Percentiles rank a stretch among this genome's conserved stretches.
Evolutionary conservation across 2,329 filamentous ascomycete genomes (phyloP).

Genomic region (Penicillium crustosum): DNA sequence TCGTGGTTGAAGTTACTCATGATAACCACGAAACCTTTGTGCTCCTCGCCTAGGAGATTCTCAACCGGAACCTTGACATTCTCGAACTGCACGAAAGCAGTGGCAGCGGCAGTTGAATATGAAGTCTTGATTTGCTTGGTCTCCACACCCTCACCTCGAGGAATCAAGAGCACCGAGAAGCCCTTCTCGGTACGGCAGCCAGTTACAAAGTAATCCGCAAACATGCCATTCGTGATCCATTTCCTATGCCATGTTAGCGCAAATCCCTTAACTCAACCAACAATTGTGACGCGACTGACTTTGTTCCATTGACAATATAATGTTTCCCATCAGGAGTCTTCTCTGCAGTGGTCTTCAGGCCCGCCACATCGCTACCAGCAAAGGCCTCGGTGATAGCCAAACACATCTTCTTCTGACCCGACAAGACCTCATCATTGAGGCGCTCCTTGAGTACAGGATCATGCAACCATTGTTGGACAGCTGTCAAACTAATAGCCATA

Average conservation of each 20-base stretch:
- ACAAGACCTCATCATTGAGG: conserved; percentile 70
- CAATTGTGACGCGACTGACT: conserved; percentile 23
- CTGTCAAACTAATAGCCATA: conserved; percentile 79
- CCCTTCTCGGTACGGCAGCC: conserved; percentile 78
- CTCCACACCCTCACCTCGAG: conserved; percentile 67
- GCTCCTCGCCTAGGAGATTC: conserved; percentile 76
- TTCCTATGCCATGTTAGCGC: conserved; percentile 61
- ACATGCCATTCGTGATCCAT: conserved; percentile 82
- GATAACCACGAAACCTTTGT: conserved; percentile 83
- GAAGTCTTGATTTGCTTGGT: conserved; percentile 63
- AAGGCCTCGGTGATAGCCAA: conserved; percentile 87
- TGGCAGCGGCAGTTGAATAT: conserved; percentile 77
- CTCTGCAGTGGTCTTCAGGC: conserved; percentile 72
- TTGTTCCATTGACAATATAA: conserved; percentile 57
- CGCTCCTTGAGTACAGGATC: conserved; percentile 65
- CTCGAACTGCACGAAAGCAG: conserved; percentile 77
- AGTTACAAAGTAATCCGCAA: conserved; percentile 78
- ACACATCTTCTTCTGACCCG: conserved; percentile 83
- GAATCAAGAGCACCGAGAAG: conserved; percentile 73
- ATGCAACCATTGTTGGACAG: conserved; percentile 74
- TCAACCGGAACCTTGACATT: conserved; percentile 81
- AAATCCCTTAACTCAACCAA: neutral
- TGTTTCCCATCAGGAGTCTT: conserved; percentile 74
- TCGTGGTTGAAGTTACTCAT: conserved; percentile 89
- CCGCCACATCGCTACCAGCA: conserved; percentile 78